phyloP scores from a whole-genome alignment of 2,329 filamentous ascomycete species.

The Lecanicillium sp. region DNA sequence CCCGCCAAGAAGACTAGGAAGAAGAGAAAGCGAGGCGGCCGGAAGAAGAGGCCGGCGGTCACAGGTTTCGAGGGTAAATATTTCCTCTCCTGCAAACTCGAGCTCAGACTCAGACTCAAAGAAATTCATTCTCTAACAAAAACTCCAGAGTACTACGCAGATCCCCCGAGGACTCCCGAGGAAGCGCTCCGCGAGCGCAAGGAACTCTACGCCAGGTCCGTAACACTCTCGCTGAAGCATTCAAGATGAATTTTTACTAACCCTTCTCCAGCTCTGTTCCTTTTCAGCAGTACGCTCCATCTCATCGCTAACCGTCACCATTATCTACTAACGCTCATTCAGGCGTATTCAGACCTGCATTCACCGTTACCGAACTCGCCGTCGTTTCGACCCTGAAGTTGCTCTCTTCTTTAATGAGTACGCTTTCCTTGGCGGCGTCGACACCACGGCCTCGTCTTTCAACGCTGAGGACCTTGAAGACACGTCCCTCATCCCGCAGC shows the following conservation, averaged over 20 bases:
- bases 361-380: conserved; percentile 69
- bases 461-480: conserved; percentile 55
- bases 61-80: neutral
- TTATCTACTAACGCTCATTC: neutral
- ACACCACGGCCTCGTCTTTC: conserved; percentile 52
- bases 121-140: neutral
- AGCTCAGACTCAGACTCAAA: neutral
- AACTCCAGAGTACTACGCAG: conserved; percentile 62
- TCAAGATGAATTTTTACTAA: no score
- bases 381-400: conserved; percentile 63
- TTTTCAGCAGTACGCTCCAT: conserved; percentile 49
- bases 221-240: no score
- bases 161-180: conserved; percentile 67
- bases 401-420: conserved; percentile 69
- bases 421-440: conserved; percentile 75
- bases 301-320: no score
- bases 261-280: conserved; percentile 36
- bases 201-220: conserved; percentile 62
- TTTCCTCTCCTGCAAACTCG: neutral
- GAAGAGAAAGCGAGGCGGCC: neutral
- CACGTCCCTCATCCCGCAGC: conserved; percentile 40
- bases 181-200: conserved; percentile 59
- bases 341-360: conserved; percentile 83
- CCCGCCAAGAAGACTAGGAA: conserved; percentile 13
- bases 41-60: neutral